phyloP scores from a whole-genome alignment of 805 yeast genomes.

The Yarrowia sp. region DNA sequence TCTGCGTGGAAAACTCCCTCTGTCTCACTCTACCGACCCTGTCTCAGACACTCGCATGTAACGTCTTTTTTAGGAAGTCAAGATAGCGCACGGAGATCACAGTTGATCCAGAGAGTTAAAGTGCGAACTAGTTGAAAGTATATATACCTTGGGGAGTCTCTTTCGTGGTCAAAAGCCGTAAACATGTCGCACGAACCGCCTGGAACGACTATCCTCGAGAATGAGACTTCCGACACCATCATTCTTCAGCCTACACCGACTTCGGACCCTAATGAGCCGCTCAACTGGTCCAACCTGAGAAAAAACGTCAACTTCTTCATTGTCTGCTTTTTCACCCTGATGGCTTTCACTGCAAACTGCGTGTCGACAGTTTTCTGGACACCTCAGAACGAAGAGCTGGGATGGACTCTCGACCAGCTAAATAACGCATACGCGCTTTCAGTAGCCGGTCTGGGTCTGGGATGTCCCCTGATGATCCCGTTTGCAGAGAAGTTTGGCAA shows the following conservation, averaged over 20 bases:
- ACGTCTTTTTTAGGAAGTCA: neutral
- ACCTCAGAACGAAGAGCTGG: slow-evolving; percentile 21
- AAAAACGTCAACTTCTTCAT: slow-evolving; percentile 17
- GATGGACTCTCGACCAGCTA: slow-evolving; percentile 20
- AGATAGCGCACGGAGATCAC: neutral
- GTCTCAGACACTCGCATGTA: neutral
- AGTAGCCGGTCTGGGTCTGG: slow-evolving; percentile 27
- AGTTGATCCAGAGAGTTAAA: neutral
- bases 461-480: slow-evolving; percentile 29
- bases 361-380: slow-evolving; percentile 28
- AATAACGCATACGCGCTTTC: slow-evolving; percentile 28
- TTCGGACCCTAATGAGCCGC: slow-evolving; percentile 27
- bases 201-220: neutral
- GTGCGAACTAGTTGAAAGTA: neutral
- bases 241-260: neutral
- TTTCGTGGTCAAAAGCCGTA: neutral
- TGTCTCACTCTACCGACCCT: too few relatives aligned
- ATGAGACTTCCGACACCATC: neutral
- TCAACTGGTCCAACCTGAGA: slow-evolving; percentile 26
- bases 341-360: slow-evolving; percentile 15
- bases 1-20: too few relatives aligned
- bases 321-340: slow-evolving; percentile 26
- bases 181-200: neutral
- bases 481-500: slow-evolving; percentile 28
- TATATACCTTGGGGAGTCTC: neutral